A percentile compares a stretch with the other conserved stretches of the same genome.
These are phyloP conservation scores for Pyrenophora tritici-repentis DNA, from an alignment of 2,329 filamentous ascomycete genomes.

Conservation along the genomic window DNA sequence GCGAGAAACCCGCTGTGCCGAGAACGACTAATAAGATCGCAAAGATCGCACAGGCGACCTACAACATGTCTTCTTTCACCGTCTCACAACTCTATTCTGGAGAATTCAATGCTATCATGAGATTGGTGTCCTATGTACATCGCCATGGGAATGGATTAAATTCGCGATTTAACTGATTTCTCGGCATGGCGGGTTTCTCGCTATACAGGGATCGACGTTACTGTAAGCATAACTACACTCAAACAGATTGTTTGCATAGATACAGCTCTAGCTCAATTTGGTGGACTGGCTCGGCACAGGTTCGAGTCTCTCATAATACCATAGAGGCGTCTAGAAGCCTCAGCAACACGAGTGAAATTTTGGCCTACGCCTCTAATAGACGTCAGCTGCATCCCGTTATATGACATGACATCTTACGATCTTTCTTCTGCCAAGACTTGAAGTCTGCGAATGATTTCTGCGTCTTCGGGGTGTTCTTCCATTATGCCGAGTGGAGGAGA, in stretches of 20 bases:
- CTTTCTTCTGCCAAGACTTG: conserved; percentile 7
- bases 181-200: too few relatives aligned
- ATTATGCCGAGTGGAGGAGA: conserved; percentile 9
- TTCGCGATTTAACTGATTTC: too few relatives aligned
- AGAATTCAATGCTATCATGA: too few relatives aligned
- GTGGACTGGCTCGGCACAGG: not conserved
- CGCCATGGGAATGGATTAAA: too few relatives aligned
- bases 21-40: too few relatives aligned
- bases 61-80: too few relatives aligned
- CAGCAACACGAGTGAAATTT: conserved; percentile 10
- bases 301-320: conserved; percentile 7
- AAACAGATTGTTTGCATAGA: conserved; percentile 1
- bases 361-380: conserved; percentile 10
- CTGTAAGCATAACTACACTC: not conserved
- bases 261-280: not conserved
- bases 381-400: conserved; percentile 10
- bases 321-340: conserved; percentile 8
- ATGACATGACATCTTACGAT: conserved; percentile 8
- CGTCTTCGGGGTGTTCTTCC: conserved; percentile 9
- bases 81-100: too few relatives aligned
- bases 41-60: too few relatives aligned
- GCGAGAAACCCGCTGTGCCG: too few relatives aligned
- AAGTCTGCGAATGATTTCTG: conserved; percentile 9
- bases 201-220: too few relatives aligned
- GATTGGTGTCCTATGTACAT: too few relatives aligned